Evolutionary conservation across 768 basidiomycete species (phyloP).

Genomic region (Termitomyces sp.): DNA sequence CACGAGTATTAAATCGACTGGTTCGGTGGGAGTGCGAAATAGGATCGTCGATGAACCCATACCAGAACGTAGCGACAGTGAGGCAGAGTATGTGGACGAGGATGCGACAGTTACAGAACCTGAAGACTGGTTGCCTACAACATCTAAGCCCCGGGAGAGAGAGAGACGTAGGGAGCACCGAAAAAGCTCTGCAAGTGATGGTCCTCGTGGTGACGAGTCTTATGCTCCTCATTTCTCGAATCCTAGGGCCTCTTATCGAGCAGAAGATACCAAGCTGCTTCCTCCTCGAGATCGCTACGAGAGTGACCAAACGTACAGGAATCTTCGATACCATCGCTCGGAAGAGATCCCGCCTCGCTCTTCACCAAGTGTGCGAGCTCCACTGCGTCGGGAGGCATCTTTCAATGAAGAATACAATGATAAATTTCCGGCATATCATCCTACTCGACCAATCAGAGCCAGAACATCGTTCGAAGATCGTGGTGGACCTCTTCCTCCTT

Average conservation of each 20-base stretch:
- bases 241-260: slow-evolving; percentile 7
- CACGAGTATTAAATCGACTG: slow-evolving; percentile 45
- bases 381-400: slow-evolving; percentile 15
- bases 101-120: slow-evolving; percentile 2
- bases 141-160: slow-evolving; percentile 14
- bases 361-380: slow-evolving; percentile 2
- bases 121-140: slow-evolving; percentile 7
- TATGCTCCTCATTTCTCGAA: neutral
- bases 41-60: slow-evolving; percentile 37
- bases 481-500: slow-evolving; percentile 6
- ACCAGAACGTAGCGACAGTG: slow-evolving; percentile 29
- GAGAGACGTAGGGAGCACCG: slow-evolving; percentile 19
- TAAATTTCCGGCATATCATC: slow-evolving; percentile 10
- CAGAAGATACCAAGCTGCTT: slow-evolving; percentile 6
- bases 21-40: slow-evolving; percentile 37
- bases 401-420: slow-evolving; percentile 17
- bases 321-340: slow-evolving; percentile 6
- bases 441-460: slow-evolving; percentile 18
- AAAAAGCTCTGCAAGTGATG: slow-evolving; percentile 17
- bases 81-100: slow-evolving; percentile 7
- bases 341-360: slow-evolving; percentile 6
- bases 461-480: slow-evolving; percentile 25
- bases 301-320: slow-evolving; percentile 6
- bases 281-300: slow-evolving; percentile 10
- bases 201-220: slow-evolving; percentile 11